These are phyloP conservation scores for Monosporascus sp. DNA, from an alignment of 2,329 filamentous ascomycete species.

Conservation along the genomic window DNA sequence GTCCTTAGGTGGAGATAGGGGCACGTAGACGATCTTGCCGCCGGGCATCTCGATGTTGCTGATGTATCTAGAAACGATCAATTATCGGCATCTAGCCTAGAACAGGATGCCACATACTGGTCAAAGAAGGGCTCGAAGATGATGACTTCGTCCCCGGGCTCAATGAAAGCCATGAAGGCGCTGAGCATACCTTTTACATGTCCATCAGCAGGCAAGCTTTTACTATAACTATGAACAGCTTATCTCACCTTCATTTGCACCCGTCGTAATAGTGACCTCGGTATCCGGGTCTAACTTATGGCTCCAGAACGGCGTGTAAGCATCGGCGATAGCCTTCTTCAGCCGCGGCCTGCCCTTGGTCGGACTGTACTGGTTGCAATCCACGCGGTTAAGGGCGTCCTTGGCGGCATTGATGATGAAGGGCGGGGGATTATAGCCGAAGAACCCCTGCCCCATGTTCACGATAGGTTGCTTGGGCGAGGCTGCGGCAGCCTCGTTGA, in stretches of 20 bases:
- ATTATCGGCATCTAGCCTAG: background rate
- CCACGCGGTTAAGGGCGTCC: slow-evolving; percentile 78
- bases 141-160: slow-evolving; percentile 92
- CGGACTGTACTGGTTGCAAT: slow-evolving; percentile 98
- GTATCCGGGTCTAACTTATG: slow-evolving; percentile 78
- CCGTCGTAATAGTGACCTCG: slow-evolving; percentile 91
- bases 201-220: background rate
- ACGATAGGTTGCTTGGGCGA: slow-evolving; percentile 60
- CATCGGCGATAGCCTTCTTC: slow-evolving; percentile 87
- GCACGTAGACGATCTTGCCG: slow-evolving; percentile 90
- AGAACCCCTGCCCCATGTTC: slow-evolving; percentile 66
- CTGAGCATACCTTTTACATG: slow-evolving; percentile 67
- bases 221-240: background rate
- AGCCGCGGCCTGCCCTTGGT: slow-evolving; percentile 89
- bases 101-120: slow-evolving; percentile 52
- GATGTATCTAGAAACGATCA: slow-evolving; percentile 60
- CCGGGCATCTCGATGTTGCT: slow-evolving; percentile 98
- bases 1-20: slow-evolving; percentile 80
- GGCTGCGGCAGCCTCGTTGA: slow-evolving; percentile 60
- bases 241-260: slow-evolving; percentile 66
- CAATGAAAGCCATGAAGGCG: slow-evolving; percentile 96
- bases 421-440: slow-evolving; percentile 87
- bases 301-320: slow-evolving; percentile 87
- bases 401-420: slow-evolving; percentile 93
- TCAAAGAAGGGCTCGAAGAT: slow-evolving; percentile 99